Base-by-base conservation (phyloP, 495 filamentous ascomycete genomes). In the Penicillium samsonianum region DNA sequence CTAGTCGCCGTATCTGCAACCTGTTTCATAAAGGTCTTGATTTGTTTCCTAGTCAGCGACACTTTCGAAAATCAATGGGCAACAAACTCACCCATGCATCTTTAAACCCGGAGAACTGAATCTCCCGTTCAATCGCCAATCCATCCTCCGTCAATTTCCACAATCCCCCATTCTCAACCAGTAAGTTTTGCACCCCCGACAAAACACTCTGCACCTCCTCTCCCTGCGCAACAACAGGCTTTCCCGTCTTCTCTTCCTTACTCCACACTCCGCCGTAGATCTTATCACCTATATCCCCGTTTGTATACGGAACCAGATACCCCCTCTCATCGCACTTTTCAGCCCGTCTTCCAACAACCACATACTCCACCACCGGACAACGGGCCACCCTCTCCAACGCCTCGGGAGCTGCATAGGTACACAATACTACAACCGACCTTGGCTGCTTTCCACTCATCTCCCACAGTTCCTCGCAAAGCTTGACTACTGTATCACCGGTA, bases 261-360 rank as follows among this genome's bases (percentile, higher is more conserved):
- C 4, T 11, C 40, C 40, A 4, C 10, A 43, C 14, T 31, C 47
- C 47, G 0, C 47, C 47, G 20, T 50, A 50, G 7, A 50, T 50
- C 47, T 50, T 50, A 50, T 50, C 47, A 9, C 47, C 47, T 31
- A 50, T 50, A 16, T 50, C 30, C 5, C 47, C 47, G 37, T 50
- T 30, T 30, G 47, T 50, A 37, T 50, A 50, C 9, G 47, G 47
- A 19, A 50, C 30, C 9, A 50, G 3, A n/a, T 37, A 50, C 20
- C 47, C 47, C 19, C 14, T 30, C 14, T 37, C 47, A 9, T 50
- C 47, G 5, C 47, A 50, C 7, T 22, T 30, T 17, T 50, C 47
- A 19, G 47, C 47, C 14, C 7, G 9, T 16, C 14, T 30, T 16
- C 47, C 47, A 30, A 50, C 47, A 50, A 50, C 47, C 17, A 50